A percentile compares a stretch with the other conserved stretches of the same genome.
These are phyloP conservation scores for Magnaporthiopsis rhizophila DNA, from an alignment of 2,329 filamentous ascomycete species.

Conservation along the genomic window DNA sequence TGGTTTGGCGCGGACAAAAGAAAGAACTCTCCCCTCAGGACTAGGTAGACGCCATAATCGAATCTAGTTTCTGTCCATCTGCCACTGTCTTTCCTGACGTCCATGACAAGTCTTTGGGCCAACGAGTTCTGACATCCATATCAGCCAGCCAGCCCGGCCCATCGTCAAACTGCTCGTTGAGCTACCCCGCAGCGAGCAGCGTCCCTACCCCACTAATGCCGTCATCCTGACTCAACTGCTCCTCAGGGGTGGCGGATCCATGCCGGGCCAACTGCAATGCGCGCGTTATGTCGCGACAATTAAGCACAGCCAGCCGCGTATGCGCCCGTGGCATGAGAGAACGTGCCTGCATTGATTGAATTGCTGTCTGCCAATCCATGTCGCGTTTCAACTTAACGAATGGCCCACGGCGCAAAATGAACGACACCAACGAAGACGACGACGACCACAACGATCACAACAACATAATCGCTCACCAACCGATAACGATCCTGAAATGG, in stretches of 20 bases:
- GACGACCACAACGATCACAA: background rate
- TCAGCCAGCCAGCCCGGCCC: too few species aligned
- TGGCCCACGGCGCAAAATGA: background rate
- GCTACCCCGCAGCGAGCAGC: background rate
- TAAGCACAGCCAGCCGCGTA: background rate
- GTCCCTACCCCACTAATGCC: constrained; percentile 1
- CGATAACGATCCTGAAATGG: constrained; percentile 25
- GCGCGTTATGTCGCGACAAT: background rate
- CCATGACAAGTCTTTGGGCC: too few species aligned
- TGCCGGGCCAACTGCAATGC: background rate
- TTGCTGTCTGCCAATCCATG: background rate
- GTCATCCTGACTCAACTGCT: background rate
- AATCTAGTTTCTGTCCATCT: too few species aligned
- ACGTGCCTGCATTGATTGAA: background rate
- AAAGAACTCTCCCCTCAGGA: too few species aligned
- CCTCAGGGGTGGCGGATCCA: background rate
- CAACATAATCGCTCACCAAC: background rate
- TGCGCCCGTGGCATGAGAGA: background rate
- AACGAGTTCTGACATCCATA: too few species aligned
- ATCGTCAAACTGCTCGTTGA: too few species aligned
- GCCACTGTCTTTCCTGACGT: too few species aligned
- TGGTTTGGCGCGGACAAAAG: too few species aligned
- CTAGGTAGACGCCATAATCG: too few species aligned
- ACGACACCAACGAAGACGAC: background rate
- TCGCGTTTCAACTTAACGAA: background rate